Conservation (phyloP, 257 asterid genomes). For the Ocimum tenuiflorum region DNA sequence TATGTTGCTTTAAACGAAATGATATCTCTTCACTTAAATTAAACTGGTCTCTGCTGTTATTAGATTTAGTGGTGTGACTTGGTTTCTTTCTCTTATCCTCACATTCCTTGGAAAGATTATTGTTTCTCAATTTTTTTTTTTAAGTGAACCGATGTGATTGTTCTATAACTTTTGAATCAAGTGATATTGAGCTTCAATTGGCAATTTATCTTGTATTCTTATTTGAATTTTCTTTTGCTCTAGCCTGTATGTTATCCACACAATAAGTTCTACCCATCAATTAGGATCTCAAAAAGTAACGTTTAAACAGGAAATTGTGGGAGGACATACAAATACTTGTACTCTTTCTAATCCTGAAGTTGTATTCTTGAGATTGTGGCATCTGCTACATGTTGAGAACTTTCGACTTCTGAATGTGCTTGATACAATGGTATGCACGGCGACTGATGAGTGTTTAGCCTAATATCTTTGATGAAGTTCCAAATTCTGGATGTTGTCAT, state of each 20-base stretch:
- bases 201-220: background rate
- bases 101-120: background rate
- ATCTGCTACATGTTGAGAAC: too few relatives aligned
- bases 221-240: background rate
- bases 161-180: background rate
- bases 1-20: background rate
- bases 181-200: background rate
- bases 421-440: too few relatives aligned
- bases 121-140: background rate
- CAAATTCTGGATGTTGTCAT: too few relatives aligned
- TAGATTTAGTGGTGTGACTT: too few relatives aligned
- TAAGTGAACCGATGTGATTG: background rate
- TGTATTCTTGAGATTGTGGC: background rate
- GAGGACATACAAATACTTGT: background rate
- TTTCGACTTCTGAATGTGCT: conserved; percentile 16
- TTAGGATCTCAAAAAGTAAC: background rate
- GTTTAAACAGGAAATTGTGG: background rate
- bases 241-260: background rate
- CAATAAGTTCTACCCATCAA: conserved; percentile 6
- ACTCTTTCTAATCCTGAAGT: conserved; percentile 3
- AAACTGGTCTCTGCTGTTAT: background rate
- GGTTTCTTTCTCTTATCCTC: background rate
- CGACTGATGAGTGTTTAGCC: too few relatives aligned
- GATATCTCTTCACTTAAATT: background rate
- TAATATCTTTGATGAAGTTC: too few relatives aligned